Percentiles rank a stretch among this genome's conserved stretches.
Conservation (phyloP, 2,329 filamentous ascomycete species). For the Erysiphe neolycopersici region DNA sequence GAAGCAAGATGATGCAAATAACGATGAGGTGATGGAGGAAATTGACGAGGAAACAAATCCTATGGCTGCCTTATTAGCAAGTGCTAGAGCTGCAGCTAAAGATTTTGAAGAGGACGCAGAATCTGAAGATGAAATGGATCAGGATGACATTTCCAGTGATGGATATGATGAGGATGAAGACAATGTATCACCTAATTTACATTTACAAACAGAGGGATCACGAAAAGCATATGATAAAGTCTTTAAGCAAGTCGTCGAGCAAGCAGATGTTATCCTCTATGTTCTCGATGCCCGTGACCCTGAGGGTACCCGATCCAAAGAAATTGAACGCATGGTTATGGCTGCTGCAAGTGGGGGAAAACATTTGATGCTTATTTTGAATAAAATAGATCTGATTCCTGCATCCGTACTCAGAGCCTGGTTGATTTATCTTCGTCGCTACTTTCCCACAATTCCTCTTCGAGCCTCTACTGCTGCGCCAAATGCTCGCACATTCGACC, state of each 20-base stretch:
- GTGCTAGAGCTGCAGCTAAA: slow-evolving; percentile 50
- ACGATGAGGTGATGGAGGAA: slow-evolving; percentile 26
- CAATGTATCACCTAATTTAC: slow-evolving; percentile 23
- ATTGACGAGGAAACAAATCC: slow-evolving; percentile 49
- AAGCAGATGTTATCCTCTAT: slow-evolving; percentile 76
- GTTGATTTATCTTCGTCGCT: slow-evolving; percentile 61
- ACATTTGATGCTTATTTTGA: slow-evolving; percentile 69
- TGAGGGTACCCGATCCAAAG: slow-evolving; percentile 67
- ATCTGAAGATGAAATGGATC: slow-evolving; percentile 25
- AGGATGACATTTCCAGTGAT: slow-evolving; percentile 23
- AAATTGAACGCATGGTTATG: slow-evolving; percentile 78
- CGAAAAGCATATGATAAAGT: slow-evolving; percentile 82
- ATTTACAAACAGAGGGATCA: slow-evolving; percentile 33
- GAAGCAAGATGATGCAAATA: slow-evolving; percentile 22
- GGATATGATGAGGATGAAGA: slow-evolving; percentile 20
- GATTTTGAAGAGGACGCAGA: slow-evolving; percentile 33
- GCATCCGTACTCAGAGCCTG: slow-evolving; percentile 58
- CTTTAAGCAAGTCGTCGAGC: slow-evolving; percentile 77
- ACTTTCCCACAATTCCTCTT: slow-evolving; percentile 75
- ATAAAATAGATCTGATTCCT: slow-evolving; percentile 86
- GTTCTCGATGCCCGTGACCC: slow-evolving; percentile 82
- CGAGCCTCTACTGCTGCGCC: slow-evolving; percentile 58
- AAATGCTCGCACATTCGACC: slow-evolving; percentile 77
- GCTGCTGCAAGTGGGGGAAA: slow-evolving; percentile 63
- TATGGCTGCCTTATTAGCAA: slow-evolving; percentile 75